Evolutionary conservation across 139 green algal genomes (phyloP).

Genomic region (Micromonas pusilla): DNA sequence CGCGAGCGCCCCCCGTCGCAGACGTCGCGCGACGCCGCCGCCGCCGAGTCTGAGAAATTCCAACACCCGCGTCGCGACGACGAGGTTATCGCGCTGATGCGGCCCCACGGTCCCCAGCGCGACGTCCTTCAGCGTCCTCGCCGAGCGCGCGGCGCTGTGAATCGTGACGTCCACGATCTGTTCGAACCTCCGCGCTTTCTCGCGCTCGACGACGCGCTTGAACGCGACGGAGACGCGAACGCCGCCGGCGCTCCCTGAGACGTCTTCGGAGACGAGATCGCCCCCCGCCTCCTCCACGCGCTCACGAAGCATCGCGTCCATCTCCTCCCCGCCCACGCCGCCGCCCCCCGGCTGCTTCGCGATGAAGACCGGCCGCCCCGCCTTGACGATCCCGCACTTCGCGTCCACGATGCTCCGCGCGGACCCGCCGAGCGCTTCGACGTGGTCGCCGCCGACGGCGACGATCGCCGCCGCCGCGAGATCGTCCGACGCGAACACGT

Average conservation of each 20-base stretch:
- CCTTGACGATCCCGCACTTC: background rate
- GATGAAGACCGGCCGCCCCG: background rate
- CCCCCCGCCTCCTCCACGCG: background rate
- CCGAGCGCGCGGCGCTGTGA: too few relatives aligned
- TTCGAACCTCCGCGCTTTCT: background rate
- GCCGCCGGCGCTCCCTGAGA: background rate
- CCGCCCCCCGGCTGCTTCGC: background rate
- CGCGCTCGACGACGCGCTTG: background rate
- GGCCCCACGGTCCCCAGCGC: background rate
- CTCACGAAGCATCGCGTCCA: background rate
- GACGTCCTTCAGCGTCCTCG: background rate
- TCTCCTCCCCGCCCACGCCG: background rate
- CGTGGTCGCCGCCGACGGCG: slow-evolving; percentile 9
- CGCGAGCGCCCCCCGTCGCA: background rate
- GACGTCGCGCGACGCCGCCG: background rate
- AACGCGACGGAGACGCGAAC: background rate
- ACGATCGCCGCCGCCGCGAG: background rate
- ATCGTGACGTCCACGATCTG: background rate
- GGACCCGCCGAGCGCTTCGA: slow-evolving; percentile 13
- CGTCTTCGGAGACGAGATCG: background rate
- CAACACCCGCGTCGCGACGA: background rate
- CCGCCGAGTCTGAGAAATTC: background rate
- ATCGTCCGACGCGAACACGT: slow-evolving; percentile 12
- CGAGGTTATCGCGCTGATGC: slow-evolving; percentile 14
- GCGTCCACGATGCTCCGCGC: background rate